These are phyloP conservation scores for Acacia crassicarpa DNA, from an alignment of 306 rosid species.

Conservation along the genomic window DNA sequence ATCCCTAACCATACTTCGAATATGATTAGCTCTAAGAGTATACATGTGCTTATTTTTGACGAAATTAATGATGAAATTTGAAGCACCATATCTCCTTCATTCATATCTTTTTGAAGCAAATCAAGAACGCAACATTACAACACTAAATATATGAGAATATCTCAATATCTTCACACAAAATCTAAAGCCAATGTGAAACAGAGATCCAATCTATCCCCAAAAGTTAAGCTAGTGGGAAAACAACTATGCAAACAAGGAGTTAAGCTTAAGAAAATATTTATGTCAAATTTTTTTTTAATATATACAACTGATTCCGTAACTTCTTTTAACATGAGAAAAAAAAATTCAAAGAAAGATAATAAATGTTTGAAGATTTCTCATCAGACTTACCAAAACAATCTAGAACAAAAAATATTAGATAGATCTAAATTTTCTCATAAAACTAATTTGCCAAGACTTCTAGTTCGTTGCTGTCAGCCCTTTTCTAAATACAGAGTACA, in stretches of 20 bases:
- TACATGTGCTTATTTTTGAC: too few relatives aligned
- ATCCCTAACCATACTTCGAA: too few relatives aligned
- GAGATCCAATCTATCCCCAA: neutral
- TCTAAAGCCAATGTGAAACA: neutral
- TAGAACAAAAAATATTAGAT: too few relatives aligned
- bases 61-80: too few relatives aligned
- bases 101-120: neutral
- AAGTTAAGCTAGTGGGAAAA: neutral
- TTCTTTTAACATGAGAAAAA: too few relatives aligned
- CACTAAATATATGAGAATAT: neutral
- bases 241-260: neutral
- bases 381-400: neutral
- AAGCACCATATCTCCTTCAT: neutral
- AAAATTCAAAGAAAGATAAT: too few relatives aligned
- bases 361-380: too few relatives aligned
- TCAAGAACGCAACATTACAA: neutral
- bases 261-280: neutral
- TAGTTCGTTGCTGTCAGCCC: neutral
- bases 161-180: neutral
- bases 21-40: too few relatives aligned
- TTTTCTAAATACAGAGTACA: neutral
- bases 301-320: too few relatives aligned
- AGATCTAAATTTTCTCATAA: neutral
- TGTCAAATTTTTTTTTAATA: too few relatives aligned
- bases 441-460: neutral